phyloP scores from a whole-genome alignment of 2,329 filamentous ascomycete genomes.

The Trematosphaeria pertusa region DNA sequence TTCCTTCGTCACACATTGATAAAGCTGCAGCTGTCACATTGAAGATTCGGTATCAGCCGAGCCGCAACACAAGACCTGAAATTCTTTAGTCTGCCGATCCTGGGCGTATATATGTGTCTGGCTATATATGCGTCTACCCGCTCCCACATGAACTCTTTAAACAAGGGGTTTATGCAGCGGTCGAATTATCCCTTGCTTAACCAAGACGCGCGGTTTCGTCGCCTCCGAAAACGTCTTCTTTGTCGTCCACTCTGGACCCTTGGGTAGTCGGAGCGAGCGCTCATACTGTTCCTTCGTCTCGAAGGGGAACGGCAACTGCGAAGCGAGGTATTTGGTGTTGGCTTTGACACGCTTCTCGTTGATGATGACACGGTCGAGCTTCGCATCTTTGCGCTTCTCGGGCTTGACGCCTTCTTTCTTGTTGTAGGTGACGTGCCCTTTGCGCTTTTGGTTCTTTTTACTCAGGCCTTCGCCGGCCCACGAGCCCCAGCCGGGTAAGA shows the following conservation, averaged over 20 bases:
- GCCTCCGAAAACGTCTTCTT: slow-evolving; percentile 91
- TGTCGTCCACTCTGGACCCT: slow-evolving; percentile 96
- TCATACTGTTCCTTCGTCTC: slow-evolving; percentile 91
- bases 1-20: no score
- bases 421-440: slow-evolving; percentile 62
- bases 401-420: slow-evolving; percentile 77
- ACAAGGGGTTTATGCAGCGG: slow-evolving; percentile 81
- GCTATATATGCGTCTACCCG: not conserved
- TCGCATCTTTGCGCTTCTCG: slow-evolving; percentile 80
- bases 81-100: not conserved
- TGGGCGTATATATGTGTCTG: no score
- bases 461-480: slow-evolving; percentile 88
- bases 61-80: not conserved
- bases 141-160: slow-evolving; percentile 7
- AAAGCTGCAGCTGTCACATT: no score
- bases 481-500: slow-evolving; percentile 92
- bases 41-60: not conserved
- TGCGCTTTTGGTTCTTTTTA: slow-evolving; percentile 66
- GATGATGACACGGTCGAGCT: slow-evolving; percentile 84
- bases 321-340: slow-evolving; percentile 88
- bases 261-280: slow-evolving; percentile 80
- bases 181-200: slow-evolving; percentile 93
- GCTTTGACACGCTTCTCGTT: slow-evolving; percentile 92
- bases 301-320: slow-evolving; percentile 85
- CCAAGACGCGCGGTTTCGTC: slow-evolving; percentile 85